These are phyloP conservation scores for Escovopsis weberi DNA, from an alignment of 2,329 filamentous ascomycete species.

Conservation along the genomic window DNA sequence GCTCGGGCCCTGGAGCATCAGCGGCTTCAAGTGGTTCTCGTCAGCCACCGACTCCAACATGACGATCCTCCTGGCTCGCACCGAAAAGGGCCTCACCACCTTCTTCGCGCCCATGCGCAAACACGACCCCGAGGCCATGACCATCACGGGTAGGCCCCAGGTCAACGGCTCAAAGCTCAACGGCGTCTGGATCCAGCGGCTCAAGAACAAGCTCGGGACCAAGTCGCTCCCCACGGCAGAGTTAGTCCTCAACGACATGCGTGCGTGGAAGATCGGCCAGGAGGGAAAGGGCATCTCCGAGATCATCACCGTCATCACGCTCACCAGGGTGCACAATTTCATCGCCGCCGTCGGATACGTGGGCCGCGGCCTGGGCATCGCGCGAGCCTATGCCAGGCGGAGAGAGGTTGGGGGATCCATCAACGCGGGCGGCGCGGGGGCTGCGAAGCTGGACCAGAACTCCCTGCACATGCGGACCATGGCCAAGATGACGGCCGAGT, in stretches of 20 bases:
- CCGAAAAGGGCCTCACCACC: conserved; percentile 33
- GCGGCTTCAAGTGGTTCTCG: conserved; percentile 49
- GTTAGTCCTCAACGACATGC: conserved; percentile 48
- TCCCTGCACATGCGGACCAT: conserved; percentile 44
- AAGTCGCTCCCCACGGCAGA: conserved; percentile 58
- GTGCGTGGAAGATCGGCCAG: conserved; percentile 50
- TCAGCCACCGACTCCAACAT: conserved; percentile 25
- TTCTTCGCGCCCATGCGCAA: conserved; percentile 52
- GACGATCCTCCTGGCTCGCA: conserved; percentile 48
- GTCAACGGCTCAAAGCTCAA: conserved; percentile 36
- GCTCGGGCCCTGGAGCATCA: conserved; percentile 44
- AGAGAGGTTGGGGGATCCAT: conserved; percentile 29
- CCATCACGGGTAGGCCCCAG: conserved; percentile 12
- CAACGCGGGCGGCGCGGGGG: conserved; percentile 19
- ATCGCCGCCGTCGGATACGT: conserved; percentile 37
- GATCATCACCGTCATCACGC: conserved; percentile 53
- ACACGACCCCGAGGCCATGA: conserved; percentile 18
- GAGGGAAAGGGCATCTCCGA: conserved; percentile 54
- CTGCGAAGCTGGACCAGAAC: conserved; percentile 33
- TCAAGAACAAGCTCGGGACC: conserved; percentile 63
- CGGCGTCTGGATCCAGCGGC: conserved; percentile 50
- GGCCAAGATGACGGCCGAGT: conserved; percentile 39
- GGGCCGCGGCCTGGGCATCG: conserved; percentile 41
- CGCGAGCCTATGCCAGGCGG: conserved; percentile 42
- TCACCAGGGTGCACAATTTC: conserved; percentile 46